phyloP scores from a whole-genome alignment of 2,329 filamentous ascomycete species.

The Nothophaeocryptopus gaeumannii region DNA sequence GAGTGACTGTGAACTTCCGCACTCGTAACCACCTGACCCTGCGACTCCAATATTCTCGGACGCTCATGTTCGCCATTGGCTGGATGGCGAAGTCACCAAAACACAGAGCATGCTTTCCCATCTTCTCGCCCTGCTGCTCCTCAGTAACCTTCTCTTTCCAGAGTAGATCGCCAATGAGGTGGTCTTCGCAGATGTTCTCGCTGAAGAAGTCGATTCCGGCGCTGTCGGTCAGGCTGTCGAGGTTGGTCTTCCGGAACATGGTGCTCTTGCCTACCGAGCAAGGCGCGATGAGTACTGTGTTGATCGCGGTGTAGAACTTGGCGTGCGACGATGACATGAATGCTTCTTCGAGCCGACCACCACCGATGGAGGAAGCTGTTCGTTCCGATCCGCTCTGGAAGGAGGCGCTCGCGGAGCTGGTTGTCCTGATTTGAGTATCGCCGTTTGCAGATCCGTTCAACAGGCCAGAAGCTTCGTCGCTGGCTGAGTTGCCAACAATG shows the following conservation, averaged over 20 bases:
- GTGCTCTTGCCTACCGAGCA: conserved; percentile 97
- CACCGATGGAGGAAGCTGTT: conserved; percentile 48
- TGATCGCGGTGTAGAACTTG: conserved; percentile 98
- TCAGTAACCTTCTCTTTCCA: conserved; percentile 65
- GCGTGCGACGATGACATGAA: conserved; percentile 92
- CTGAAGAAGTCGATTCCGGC: conserved; percentile 90
- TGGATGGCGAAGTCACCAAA: conserved; percentile 87
- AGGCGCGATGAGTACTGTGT: conserved; percentile 83
- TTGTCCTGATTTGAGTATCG: conserved; percentile 22
- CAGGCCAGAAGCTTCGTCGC: conserved; percentile 27
- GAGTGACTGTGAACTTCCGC: conserved; percentile 86
- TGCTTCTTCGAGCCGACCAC: conserved; percentile 85
- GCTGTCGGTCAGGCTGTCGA: conserved; percentile 66
- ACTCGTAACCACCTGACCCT: conserved; percentile 88
- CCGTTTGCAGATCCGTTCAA: conserved; percentile 11
- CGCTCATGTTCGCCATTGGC: conserved; percentile 77
- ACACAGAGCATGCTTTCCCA: conserved; percentile 77
- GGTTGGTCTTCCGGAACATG: conserved; percentile 93
- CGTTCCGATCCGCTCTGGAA: conserved; percentile 21
- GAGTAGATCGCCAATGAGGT: conserved; percentile 86
- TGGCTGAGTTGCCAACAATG: conserved; percentile 38
- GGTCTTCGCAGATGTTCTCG: conserved; percentile 95
- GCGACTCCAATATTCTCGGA: conserved; percentile 73
- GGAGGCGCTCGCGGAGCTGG: conserved; percentile 26
- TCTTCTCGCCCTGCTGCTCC: conserved; percentile 41